Base-by-base conservation (phyloP, 2,329 filamentous ascomycete species). In the Rutstroemia sp. region DNA sequence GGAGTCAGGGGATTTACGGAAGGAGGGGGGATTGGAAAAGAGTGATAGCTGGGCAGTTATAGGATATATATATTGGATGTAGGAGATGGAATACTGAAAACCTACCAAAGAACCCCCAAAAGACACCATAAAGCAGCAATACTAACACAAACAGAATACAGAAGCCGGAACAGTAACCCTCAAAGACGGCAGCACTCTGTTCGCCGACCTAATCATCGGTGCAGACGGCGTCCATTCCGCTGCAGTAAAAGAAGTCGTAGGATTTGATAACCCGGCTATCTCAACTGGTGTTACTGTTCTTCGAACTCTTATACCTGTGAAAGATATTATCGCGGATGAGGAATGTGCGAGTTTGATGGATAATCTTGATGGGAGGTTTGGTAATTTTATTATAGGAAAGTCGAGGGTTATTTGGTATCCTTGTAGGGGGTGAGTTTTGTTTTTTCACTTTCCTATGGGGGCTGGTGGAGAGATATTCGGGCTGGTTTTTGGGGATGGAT, bases 141-240 rank as follows among this genome's bases (percentile, higher is more conserved):
- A 30, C 27, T 10, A 30, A 30, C 27, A 30, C 27, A 30, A 30
- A 19, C 41, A 52, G 49, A 39, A 57, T 5, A 39, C 56, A 10
- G 47, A 42, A 2, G 67, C 65, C 1, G 74, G 72, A 2, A 73
- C 66, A 0, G 63, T 82, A 2, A 74, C 69, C 1, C 71, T 82
- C 2, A 73, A 74, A 1, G 71, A 74, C 38, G 80, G 79, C 0
- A 67, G 72, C 0, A 63, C 62, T 2, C 62, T 77, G 5, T 60
- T 71, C 1, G 77, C 74, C 5, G 79, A 83, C 58, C 56, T 83
- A 0, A 62, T 83, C 2, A 60, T 83, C 3, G 80, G 79, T 2
- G 80, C 79, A 0, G 80, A 83, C 59, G 80, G 80, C 0, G 76
- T 82, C 6, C 59, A 61, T 56, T 57, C 56, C 14, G 4, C 19